Base-by-base conservation (phyloP, 2,329 filamentous ascomycete genomes). In the Colletotrichum sp. region DNA sequence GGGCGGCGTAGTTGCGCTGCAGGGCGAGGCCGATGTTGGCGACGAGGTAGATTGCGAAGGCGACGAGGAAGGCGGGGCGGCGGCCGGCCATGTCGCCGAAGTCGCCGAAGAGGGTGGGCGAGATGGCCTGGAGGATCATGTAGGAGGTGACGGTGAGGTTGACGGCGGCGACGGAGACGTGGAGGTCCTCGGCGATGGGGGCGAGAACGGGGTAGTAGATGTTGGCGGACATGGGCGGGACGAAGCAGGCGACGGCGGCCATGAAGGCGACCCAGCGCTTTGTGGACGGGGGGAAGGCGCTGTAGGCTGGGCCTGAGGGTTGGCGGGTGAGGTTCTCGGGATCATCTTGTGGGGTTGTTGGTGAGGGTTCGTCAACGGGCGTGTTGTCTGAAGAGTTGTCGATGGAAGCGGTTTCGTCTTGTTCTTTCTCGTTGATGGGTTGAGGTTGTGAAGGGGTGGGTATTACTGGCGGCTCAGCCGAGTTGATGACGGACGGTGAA, bases 51-150 rank as follows among this genome's bases (percentile, higher is more conserved):
- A 93, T 88, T 62, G 83, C 75, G 72, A 93, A 90, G 28, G 88
- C 87, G 32, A 92, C 80, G 28, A 92, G 86, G 75, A 91, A 92
- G 4, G 91, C 91, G 0, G 91, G 91, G n/a, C 92, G 86, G 34
- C 92, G 87, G 10, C 92, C 92, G 4, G 88, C 87, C 78, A 86
- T 87, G 79, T 94, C 92, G 7, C 90, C 90, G 55, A 94, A 89
- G 73, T 91, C 90, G 5, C 91, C 92, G 61, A 92, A 89, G 14
- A 94, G 80, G 7, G 89, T 90, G 0, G 92, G 92, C 0, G 91
- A 87, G 3, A 94, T 81, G 21, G 88, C 92, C 80, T 94, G 92
- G 59, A 93, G 86, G 70, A 94, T 87, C 90, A 92, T 91, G 80
- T 91, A 93, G 2, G 90, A 91, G 5, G 91, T 92, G 55, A 90